Evolutionary conservation across 345 rosid species (phyloP).

Genomic region (Ceriops zippeliana): DNA sequence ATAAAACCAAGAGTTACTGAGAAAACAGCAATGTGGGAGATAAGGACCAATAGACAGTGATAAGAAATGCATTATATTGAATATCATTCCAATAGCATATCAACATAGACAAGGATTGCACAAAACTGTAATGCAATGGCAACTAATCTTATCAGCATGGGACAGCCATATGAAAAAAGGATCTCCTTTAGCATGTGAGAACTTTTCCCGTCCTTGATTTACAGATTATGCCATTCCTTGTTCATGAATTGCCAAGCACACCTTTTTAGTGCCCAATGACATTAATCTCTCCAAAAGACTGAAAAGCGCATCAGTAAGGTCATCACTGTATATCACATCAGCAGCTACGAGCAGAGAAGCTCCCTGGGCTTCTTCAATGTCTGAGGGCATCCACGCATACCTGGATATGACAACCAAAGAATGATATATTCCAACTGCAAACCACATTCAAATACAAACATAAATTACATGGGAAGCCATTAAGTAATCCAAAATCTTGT

Average conservation of each 20-base stretch:
- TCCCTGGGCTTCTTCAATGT: constrained; percentile 48
- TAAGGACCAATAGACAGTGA: no score
- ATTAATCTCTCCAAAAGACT: constrained; percentile 42
- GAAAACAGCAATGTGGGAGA: no score
- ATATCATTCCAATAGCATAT: neutral
- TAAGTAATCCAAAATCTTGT: neutral
- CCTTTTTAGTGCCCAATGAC: constrained; percentile 43
- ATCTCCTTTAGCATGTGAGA: neutral
- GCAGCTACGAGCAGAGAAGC: constrained; percentile 61
- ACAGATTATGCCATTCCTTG: neutral
- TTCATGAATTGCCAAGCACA: constrained; percentile 5
- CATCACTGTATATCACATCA: constrained; percentile 64
- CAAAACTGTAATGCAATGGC: no score
- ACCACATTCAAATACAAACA: neutral
- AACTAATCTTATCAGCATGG: no score
- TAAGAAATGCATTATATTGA: no score
- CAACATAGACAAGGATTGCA: neutral
- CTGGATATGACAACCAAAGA: constrained; percentile 23
- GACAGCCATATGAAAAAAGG: no score
- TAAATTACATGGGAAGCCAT: neutral
- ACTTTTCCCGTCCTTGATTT: neutral
- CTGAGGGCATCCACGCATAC: constrained; percentile 44
- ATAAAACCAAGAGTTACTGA: no score
- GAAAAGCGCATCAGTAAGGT: constrained; percentile 56
- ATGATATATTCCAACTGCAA: neutral